These are phyloP conservation scores for Kluyveromyces dobzhanskii DNA, from an alignment of 805 yeast genomes.

Conservation along the genomic window DNA sequence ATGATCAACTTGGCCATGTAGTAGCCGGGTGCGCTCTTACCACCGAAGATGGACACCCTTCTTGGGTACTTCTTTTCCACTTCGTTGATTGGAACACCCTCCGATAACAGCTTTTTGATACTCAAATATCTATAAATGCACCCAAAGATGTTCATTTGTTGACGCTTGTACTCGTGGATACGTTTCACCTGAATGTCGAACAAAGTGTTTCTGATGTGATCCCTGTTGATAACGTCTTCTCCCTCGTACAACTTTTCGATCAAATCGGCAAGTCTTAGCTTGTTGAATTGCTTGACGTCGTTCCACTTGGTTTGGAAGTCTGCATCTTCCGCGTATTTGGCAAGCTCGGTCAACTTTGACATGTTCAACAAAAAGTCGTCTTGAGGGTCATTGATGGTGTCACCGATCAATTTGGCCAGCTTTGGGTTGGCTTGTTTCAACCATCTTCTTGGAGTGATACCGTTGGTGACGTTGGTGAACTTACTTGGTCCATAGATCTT, in stretches of 20 bases:
- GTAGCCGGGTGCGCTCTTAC: constrained; percentile 97
- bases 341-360: constrained; percentile 56
- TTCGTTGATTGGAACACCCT: constrained; percentile 48
- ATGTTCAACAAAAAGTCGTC: constrained; percentile 64
- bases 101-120: constrained; percentile 43
- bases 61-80: constrained; percentile 54
- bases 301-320: constrained; percentile 67
- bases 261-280: constrained; percentile 54
- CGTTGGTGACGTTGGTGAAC: constrained; percentile 89
- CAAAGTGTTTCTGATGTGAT: constrained; percentile 46
- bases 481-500: constrained; percentile 71
- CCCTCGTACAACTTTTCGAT: constrained; percentile 55
- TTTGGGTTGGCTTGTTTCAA: constrained; percentile 86
- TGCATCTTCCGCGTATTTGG: constrained; percentile 56
- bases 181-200: constrained; percentile 92
- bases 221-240: constrained; percentile 50
- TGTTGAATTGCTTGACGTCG: constrained; percentile 60
- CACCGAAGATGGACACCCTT: constrained; percentile 80
- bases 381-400: constrained; percentile 50
- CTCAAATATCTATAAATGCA: constrained; percentile 74
- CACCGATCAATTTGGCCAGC: constrained; percentile 63
- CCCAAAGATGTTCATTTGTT: constrained; percentile 86
- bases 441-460: constrained; percentile 96
- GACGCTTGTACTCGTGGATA: constrained; percentile 93
- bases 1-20: constrained; percentile 90